These are phyloP conservation scores for Citrullus colocynthis DNA, from an alignment of 306 rosid species.

Conservation along the genomic window DNA sequence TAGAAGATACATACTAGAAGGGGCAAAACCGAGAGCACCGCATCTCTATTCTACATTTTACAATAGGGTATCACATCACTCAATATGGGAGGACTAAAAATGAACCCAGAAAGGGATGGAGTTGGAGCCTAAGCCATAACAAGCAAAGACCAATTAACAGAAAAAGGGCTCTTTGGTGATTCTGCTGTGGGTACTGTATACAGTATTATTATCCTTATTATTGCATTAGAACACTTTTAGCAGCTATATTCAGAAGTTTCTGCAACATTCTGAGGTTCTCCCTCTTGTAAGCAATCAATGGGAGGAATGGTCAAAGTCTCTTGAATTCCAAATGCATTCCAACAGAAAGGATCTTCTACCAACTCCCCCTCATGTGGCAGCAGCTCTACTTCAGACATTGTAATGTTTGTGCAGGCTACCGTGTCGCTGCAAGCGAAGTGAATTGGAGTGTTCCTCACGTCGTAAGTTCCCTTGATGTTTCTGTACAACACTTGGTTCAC, in stretches of 20 bases:
- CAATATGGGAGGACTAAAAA: slow-evolving; percentile 11
- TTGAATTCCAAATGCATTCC: slow-evolving; percentile 86
- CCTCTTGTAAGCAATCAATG: slow-evolving; percentile 66
- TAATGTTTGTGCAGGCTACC: slow-evolving; percentile 74
- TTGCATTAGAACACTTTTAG: neutral
- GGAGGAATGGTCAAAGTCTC: slow-evolving; percentile 83
- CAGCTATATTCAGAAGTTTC: slow-evolving; percentile 44
- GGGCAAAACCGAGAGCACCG: neutral
- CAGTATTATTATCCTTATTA: neutral
- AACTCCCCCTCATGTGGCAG: slow-evolving; percentile 63
- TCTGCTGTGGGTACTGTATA: neutral
- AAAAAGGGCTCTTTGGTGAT: neutral
- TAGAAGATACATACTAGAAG: neutral
- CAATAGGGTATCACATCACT: slow-evolving; percentile 12
- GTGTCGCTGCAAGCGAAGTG: slow-evolving; percentile 93
- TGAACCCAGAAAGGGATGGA: slow-evolving; percentile 24
- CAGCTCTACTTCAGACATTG: slow-evolving; percentile 76
- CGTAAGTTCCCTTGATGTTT: slow-evolving; percentile 82
- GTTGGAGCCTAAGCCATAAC: neutral
- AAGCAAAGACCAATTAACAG: slow-evolving; percentile 2
- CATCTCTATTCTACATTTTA: neutral
- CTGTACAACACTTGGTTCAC: slow-evolving; percentile 50
- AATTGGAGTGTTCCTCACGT: slow-evolving; percentile 73
- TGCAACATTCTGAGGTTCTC: slow-evolving; percentile 31
- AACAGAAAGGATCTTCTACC: slow-evolving; percentile 80